These are phyloP conservation scores for Metschnikowia peoriensis DNA, from an alignment of 805 yeast species.

Conservation along the genomic window DNA sequence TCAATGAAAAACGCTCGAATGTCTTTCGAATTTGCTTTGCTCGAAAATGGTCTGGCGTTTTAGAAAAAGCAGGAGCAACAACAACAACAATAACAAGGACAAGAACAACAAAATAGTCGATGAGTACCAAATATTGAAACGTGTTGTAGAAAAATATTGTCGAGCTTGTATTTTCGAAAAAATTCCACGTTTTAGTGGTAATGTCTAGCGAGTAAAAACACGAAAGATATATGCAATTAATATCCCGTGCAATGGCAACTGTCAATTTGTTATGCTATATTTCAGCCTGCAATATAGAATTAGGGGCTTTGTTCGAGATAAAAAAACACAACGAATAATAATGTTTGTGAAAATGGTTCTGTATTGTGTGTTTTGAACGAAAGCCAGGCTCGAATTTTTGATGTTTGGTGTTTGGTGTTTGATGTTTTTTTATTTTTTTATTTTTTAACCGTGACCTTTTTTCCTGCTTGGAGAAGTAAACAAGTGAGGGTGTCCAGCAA, in stretches of 20 bases:
- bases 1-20: too few relatives aligned
- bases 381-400: neutral
- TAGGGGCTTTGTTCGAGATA: neutral
- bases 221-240: neutral
- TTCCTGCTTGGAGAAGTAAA: constrained; percentile 2
- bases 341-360: neutral
- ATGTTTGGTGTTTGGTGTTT: neutral
- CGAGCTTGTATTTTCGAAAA: neutral
- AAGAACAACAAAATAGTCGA: too few relatives aligned
- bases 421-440: too few relatives aligned
- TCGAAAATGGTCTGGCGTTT: too few relatives aligned
- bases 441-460: constrained; percentile 1
- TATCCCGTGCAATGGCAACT: neutral
- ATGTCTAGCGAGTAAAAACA: neutral
- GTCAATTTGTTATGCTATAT: too few relatives aligned
- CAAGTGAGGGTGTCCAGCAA: constrained; percentile 1
- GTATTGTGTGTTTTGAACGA: neutral
- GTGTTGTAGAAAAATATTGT: neutral
- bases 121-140: too few relatives aligned
- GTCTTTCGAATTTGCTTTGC: too few relatives aligned
- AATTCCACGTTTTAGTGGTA: neutral
- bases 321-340: too few relatives aligned
- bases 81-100: too few relatives aligned
- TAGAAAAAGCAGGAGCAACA: too few relatives aligned
- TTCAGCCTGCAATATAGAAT: neutral